Evolutionary conservation across 345 rosid species (phyloP).

Genomic region (Eucalyptus decipiens): DNA sequence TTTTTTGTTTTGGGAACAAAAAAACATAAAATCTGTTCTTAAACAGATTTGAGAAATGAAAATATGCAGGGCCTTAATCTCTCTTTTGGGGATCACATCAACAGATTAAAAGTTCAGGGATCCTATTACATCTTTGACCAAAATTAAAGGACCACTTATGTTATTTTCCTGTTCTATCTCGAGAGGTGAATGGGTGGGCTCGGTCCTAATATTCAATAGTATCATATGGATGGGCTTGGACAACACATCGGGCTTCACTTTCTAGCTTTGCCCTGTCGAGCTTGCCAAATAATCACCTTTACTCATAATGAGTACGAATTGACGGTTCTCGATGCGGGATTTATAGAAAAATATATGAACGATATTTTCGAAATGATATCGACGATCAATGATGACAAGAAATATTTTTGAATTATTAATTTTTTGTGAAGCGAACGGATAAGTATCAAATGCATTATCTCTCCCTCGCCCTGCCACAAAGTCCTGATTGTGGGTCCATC

Average conservation of each 20-base stretch:
- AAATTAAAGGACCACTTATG: too few relatives aligned
- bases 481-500: neutral
- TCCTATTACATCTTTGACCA: too few relatives aligned
- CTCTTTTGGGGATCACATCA: too few relatives aligned
- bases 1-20: too few relatives aligned
- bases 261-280: accelerated
- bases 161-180: neutral
- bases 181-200: neutral
- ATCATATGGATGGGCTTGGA: neutral
- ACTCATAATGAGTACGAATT: neutral
- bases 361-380: neutral
- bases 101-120: too few relatives aligned
- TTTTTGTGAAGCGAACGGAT: neutral
- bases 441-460: neutral
- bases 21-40: too few relatives aligned
- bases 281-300: neutral
- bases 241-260: neutral
- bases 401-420: neutral
- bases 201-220: neutral
- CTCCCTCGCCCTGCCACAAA: neutral
- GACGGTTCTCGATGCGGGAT: accelerated
- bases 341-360: neutral
- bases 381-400: neutral
- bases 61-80: too few relatives aligned
- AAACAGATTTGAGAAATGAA: too few relatives aligned